phyloP scores from a whole-genome alignment of 768 basidiomycete genomes.

The Trametes meyenii region DNA sequence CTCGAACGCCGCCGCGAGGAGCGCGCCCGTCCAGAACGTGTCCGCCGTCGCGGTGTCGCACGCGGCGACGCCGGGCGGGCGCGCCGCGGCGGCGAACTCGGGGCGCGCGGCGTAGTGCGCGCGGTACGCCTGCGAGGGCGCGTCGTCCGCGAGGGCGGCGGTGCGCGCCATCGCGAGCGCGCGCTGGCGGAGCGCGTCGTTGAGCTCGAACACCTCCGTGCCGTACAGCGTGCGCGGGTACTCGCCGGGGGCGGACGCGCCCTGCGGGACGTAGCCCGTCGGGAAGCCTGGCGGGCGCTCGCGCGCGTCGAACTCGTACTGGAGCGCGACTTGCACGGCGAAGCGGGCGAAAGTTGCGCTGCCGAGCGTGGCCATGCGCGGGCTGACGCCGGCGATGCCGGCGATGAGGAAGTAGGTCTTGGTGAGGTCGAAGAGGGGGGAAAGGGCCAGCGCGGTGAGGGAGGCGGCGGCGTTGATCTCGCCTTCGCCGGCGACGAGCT shows the following conservation, averaged over 20 bases:
- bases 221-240: slow-evolving; percentile 39
- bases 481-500: slow-evolving; percentile 40
- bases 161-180: slow-evolving; percentile 34
- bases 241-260: slow-evolving; percentile 32
- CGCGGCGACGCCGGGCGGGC: slow-evolving; percentile 36
- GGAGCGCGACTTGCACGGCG: slow-evolving; percentile 41
- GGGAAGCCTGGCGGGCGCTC: slow-evolving; percentile 41
- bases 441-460: slow-evolving; percentile 37
- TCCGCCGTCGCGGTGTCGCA: slow-evolving; percentile 44
- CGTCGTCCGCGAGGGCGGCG: slow-evolving; percentile 39
- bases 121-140: slow-evolving; percentile 36
- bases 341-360: slow-evolving; percentile 42
- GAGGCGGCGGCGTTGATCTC: slow-evolving; percentile 47
- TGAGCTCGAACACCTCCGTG: slow-evolving; percentile 50
- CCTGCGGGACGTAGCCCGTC: slow-evolving; percentile 42
- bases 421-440: slow-evolving; percentile 40
- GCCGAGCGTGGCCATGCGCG: slow-evolving; percentile 40
- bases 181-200: slow-evolving; percentile 41
- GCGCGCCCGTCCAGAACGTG: slow-evolving; percentile 39
- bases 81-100: slow-evolving; percentile 35
- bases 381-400: slow-evolving; percentile 45
- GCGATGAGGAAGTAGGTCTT: slow-evolving; percentile 46
- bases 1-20: slow-evolving; percentile 40
- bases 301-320: slow-evolving; percentile 46
- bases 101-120: slow-evolving; percentile 30